Evolutionary conservation across 1,139 yeast genomes (phyloP).

Genomic region (Blastobotrys persicus): DNA sequence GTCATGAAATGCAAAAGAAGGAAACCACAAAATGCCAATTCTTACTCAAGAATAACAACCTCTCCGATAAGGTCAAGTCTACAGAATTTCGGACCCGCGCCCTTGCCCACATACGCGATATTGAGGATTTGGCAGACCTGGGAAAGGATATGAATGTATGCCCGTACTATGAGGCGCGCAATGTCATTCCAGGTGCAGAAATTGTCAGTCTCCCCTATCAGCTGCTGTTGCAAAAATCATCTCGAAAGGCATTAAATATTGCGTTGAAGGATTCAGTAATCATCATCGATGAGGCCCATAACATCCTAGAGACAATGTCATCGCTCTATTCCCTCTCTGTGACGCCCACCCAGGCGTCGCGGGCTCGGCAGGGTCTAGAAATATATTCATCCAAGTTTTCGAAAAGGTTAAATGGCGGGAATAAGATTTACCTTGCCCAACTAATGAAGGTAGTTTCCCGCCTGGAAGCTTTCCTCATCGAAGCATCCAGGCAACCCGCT

Average conservation of each 20-base stretch:
- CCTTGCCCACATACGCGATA: conserved; percentile 67
- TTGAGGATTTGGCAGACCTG: conserved; percentile 68
- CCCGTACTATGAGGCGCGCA: conserved; percentile 77
- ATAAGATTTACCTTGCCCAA: conserved; percentile 67
- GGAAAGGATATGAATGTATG: conserved; percentile 63
- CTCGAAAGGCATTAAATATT: conserved; percentile 61
- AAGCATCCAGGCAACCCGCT: conserved; percentile 24
- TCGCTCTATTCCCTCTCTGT: conserved; percentile 65
- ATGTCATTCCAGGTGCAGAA: conserved; percentile 58
- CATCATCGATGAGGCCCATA: conserved; percentile 92
- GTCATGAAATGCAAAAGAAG: conserved; percentile 65
- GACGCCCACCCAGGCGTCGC: conserved; percentile 48
- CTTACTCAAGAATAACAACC: conserved; percentile 40
- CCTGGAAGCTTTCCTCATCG: conserved; percentile 48
- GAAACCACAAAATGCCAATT: conserved; percentile 49
- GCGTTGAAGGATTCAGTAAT: conserved; percentile 64
- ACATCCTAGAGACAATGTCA: conserved; percentile 72
- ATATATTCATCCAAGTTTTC: conserved; percentile 59
- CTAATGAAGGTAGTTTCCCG: conserved; percentile 56
- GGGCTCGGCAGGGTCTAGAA: conserved; percentile 48
- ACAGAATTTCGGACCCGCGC: conserved; percentile 58
- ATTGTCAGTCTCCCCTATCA: conserved; percentile 86
- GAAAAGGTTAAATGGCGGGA: conserved; percentile 65
- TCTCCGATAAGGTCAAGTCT: conserved; percentile 37
- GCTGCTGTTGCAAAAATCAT: conserved; percentile 59